Evolutionary conservation across 352 stramenopile genomes (phyloP).

Genomic region (Pythium chondricola): DNA sequence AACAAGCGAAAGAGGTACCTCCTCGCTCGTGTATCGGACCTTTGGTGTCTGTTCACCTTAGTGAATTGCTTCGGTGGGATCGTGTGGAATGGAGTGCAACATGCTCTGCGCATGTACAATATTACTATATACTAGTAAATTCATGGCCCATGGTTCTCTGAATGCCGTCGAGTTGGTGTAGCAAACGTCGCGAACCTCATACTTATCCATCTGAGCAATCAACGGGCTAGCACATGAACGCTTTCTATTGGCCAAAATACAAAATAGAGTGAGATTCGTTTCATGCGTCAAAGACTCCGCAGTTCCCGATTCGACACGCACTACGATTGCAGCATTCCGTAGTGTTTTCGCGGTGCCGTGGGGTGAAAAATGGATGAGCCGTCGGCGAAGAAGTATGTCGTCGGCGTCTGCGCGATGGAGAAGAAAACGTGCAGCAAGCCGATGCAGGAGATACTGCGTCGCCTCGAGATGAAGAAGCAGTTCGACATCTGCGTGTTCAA

Average conservation of each 20-base stretch:
- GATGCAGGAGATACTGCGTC: conserved; percentile 95
- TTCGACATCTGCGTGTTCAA: conserved; percentile 98
- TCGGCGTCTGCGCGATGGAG: conserved; percentile 98
- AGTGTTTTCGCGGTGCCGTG: background rate
- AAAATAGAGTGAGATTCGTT: background rate
- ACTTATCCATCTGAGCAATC: no score
- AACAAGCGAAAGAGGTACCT: no score
- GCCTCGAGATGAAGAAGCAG: conserved; percentile 88
- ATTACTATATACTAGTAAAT: no score
- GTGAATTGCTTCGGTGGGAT: no score
- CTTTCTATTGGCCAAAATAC: background rate
- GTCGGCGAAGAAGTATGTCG: conserved; percentile 53
- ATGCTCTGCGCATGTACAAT: no score
- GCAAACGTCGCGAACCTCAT: no score
- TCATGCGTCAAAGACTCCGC: background rate
- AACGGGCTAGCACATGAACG: no score
- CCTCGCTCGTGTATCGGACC: no score
- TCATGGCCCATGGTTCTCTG: no score
- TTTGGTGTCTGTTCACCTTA: no score
- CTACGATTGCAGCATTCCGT: background rate
- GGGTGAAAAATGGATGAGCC: conserved; percentile 26
- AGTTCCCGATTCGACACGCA: background rate
- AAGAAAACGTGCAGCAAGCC: conserved; percentile 98
- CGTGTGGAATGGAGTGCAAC: no score
- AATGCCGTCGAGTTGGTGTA: no score